Base-by-base conservation (phyloP, 2,329 filamentous ascomycete species). In the Diaporthe velutina region DNA sequence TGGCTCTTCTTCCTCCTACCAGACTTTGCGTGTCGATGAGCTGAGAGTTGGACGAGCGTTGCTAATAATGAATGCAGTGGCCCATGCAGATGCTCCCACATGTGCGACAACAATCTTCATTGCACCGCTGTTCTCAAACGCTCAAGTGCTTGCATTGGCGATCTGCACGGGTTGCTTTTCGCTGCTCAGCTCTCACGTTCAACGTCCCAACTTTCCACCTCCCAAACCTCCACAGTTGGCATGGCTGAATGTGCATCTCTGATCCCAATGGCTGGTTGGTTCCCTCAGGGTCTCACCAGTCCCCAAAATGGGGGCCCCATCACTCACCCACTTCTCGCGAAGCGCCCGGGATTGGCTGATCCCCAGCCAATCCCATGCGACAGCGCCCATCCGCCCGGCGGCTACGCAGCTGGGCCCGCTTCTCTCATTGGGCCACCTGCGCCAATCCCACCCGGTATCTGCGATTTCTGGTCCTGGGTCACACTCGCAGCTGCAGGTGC, bases 361-460 rank as follows among this genome's bases (percentile, higher is more conserved):
- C 48, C 54, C 64, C 55, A 57, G 61, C 64, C 73, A 73, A 76
- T 74, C 45, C 77, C 77, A 76, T 79, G 77, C 78, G 45, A 73
- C 70, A 74, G n/a, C 52, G 28, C 48, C 55, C 28, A 40, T n/a
- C 60, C 30, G 35, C 67, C 72, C 76, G 78, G 79, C 80, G 80
- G 79, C 80, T 81, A 80, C 74, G 77, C 75, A 72, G 40, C 35
- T 45, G 38, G 71, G 45, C 52, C 70, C 70, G 54, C 57, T 58
- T 17, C 74, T 79, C 77, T 77, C 75, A 80, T 80, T 81, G 80
- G 79, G 73, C 73, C 48, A 55, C 30, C 76, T 77, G 76, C 76
- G 77, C 73, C 68, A 76, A 79, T 78, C 74, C 61, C 67, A 67
- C 60, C 70, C 68, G 68, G 17, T 15, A 61, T 54, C 42, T 66